Conservation (phyloP, 306 rosid genomes). For the Prinsepia uniflora region DNA sequence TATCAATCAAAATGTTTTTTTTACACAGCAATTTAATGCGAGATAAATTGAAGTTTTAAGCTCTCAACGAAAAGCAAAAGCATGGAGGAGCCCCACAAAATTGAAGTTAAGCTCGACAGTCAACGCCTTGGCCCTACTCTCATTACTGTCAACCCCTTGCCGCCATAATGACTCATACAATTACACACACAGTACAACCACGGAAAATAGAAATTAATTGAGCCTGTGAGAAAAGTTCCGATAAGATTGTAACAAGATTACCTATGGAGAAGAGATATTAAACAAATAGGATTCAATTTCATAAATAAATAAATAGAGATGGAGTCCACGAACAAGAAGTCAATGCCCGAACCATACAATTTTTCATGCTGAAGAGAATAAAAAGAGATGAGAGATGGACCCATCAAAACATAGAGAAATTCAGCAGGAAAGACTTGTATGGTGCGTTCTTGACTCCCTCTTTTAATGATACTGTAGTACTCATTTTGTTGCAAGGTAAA, state of each 20-base stretch:
- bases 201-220: neutral
- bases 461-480: constrained; percentile 15
- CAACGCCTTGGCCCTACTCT: constrained; percentile 1
- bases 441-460: constrained; percentile 99
- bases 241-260: too few relatives aligned
- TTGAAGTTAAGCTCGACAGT: neutral
- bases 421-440: constrained; percentile 27
- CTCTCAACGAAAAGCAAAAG: neutral
- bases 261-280: too few relatives aligned
- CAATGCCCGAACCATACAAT: constrained; percentile 95
- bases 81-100: neutral
- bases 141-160: neutral
- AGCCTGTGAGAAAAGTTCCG: neutral
- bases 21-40: neutral
- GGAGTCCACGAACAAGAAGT: constrained; percentile 54
- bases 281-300: neutral
- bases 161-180: neutral
- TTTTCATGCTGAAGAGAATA: constrained; percentile 19
- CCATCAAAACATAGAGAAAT: neutral
- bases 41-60: neutral
- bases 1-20: neutral
- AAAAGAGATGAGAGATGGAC: neutral
- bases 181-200: neutral
- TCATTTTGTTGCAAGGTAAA: neutral
- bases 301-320: constrained; percentile 8